These are phyloP conservation scores for Areca catechu DNA, from an alignment of 176 grass and related monocot genomes.

Conservation along the genomic window DNA sequence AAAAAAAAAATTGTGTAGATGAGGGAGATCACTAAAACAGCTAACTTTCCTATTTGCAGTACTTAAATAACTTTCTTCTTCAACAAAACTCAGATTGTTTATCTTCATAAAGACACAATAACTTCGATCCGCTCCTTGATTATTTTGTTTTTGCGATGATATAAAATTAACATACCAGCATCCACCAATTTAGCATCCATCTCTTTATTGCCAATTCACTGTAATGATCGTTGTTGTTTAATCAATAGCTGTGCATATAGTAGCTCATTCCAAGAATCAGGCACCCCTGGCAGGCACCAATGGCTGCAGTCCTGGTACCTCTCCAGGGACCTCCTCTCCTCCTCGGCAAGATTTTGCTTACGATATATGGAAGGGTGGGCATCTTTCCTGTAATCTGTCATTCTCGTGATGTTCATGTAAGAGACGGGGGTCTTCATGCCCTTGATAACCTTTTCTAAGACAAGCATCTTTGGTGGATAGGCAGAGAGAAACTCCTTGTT, in stretches of 20 bases:
- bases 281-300: slow-evolving; percentile 94
- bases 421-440: slow-evolving; percentile 58
- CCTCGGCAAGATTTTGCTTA: slow-evolving; percentile 5
- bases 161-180: background rate
- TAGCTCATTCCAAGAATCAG: slow-evolving; percentile 92
- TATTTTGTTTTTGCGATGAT: background rate
- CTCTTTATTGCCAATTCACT: slow-evolving; percentile 28
- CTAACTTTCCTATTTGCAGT: background rate
- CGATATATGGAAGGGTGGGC: slow-evolving; percentile 76
- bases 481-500: slow-evolving; percentile 46
- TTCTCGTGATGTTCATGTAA: slow-evolving; percentile 84
- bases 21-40: slow-evolving; percentile 15
- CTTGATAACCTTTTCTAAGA: slow-evolving; percentile 64
- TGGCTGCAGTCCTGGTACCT: slow-evolving; percentile 85
- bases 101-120: no score
- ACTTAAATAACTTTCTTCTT: slow-evolving; percentile 18
- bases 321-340: slow-evolving; percentile 38
- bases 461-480: slow-evolving; percentile 52
- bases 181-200: background rate
- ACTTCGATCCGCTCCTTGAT: background rate
- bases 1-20: slow-evolving; percentile 27
- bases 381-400: slow-evolving; percentile 97
- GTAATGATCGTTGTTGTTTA: slow-evolving; percentile 44
- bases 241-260: slow-evolving; percentile 65
- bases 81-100: slow-evolving; percentile 9